Percentiles rank a stretch among this genome's conserved stretches.
These are phyloP conservation scores for Nicotiana rustica DNA, from an alignment of 305 asterid species.

Conservation along the genomic window DNA sequence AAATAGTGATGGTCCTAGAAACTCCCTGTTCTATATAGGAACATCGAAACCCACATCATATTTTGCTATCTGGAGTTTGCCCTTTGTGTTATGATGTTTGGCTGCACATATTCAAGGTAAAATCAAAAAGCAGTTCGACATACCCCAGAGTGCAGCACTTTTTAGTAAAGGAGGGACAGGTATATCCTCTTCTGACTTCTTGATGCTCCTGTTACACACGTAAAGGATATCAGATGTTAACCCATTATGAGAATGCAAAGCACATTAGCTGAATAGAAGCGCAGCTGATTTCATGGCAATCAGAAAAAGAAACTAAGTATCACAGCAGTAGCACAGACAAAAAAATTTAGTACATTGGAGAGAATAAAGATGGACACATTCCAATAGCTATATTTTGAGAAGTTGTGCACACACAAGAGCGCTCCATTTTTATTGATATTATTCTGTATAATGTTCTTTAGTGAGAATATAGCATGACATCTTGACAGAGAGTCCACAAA, in stretches of 20 bases:
- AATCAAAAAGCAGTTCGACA: conserved; percentile 38
- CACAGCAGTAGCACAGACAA: not conserved
- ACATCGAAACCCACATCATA: too few relatives aligned
- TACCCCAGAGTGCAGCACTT: conserved; percentile 95
- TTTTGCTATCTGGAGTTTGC: not conserved
- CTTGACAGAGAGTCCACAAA: conserved; percentile 1
- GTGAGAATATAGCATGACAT: not conserved
- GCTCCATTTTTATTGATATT: not conserved
- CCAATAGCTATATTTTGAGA: conserved; percentile 25
- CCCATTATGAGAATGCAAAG: not conserved
- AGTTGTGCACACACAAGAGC: not conserved
- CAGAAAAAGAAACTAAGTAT: not conserved
- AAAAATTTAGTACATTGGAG: not conserved
- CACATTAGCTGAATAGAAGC: not conserved
- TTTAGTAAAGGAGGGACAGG: conserved; percentile 84
- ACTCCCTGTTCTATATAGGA: not conserved
- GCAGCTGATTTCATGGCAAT: not conserved
- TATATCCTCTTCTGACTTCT: conserved; percentile 77
- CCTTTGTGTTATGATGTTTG: not conserved
- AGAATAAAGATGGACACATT: not conserved
- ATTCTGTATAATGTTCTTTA: not conserved
- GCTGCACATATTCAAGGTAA: not conserved
- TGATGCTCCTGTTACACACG: conserved; percentile 64
- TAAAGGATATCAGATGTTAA: not conserved
- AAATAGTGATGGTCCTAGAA: not conserved